phyloP scores from a whole-genome alignment of 73 alveolate genomes.

The Paramecium caudatum region DNA sequence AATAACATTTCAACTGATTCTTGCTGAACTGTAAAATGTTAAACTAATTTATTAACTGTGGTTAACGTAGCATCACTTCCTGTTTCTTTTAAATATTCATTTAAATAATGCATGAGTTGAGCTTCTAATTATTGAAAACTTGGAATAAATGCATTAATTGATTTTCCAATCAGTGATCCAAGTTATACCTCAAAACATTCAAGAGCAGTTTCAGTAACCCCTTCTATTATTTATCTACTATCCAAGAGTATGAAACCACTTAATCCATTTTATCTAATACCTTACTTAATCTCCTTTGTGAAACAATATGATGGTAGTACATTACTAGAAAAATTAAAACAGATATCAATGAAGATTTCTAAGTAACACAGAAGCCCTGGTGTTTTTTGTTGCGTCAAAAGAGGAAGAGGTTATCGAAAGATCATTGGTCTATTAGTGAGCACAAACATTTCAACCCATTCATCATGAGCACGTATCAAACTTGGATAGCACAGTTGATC shows the following conservation, averaged over 20 bases:
- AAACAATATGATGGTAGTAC: constrained; percentile 19
- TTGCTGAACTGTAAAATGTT: not conserved
- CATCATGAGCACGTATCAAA: constrained; percentile 50
- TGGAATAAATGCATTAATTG: constrained; percentile 1
- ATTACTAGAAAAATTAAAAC: constrained; percentile 10
- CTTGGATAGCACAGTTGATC: constrained; percentile 48
- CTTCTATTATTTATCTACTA: constrained; percentile 27
- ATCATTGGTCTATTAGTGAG: constrained; percentile 50
- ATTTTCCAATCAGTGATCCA: not conserved
- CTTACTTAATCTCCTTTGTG: constrained; percentile 17
- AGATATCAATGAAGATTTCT: constrained; percentile 46
- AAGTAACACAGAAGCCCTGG: constrained; percentile 33
- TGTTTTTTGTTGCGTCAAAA: not conserved
- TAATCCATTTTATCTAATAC: constrained; percentile 12
- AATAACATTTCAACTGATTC: constrained; percentile 31
- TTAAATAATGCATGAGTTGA: constrained; percentile 5
- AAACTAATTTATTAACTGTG: constrained; percentile 8
- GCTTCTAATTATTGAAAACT: not conserved
- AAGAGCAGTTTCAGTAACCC: constrained; percentile 8
- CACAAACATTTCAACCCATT: constrained; percentile 58
- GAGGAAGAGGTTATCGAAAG: not conserved
- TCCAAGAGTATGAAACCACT: constrained; percentile 13
- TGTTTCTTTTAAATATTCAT: not conserved
- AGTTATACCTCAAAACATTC: not conserved
- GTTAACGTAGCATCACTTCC: not conserved